Base-by-base conservation (phyloP, 352 stramenopile species). In the Phytophthora sp. region DNA sequence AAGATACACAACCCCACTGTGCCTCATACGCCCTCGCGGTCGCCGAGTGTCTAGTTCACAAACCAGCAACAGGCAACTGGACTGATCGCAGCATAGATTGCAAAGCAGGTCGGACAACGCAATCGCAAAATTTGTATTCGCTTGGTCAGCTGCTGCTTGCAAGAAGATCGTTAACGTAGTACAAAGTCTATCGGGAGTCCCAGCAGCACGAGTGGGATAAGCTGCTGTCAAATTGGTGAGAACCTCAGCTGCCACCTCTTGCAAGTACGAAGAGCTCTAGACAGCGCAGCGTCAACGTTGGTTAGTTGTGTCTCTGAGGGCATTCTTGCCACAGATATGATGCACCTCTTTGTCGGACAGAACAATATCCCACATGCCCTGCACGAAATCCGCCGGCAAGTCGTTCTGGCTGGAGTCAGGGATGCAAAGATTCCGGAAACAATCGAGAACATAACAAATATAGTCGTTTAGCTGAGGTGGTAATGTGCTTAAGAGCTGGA, bases 21-120 rank as follows among this genome's bases (percentile, higher is more conserved):
- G 79, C 17, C 54, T 54, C 4, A 69, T 55, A 34, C 73, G 72
- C 1, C 38, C 43, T 15, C 48, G 68, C 8, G 84, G 80, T 15
- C 84, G 79, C 34, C 66, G 73, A 21, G 77, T 73, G 34, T 94
- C 84, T 6, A 94, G 70, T 54, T 87, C 76, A 65, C 85, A 94
- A 32, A 92, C 79, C 9, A 87, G 23, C 13, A 90, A 23, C 13
- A 94, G 59, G 43, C 79, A 91, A 4, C 62, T 65, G 0, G 62
- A 51, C 5, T 84, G 41, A 26, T 92, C 73, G n/a, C 61, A 66
- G 20, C 72, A 75, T 7, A 94, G 58, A 59, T 92, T 94, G 41
- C 63, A 76, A 3, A 90, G 71, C 23, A 94, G 27, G 46, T 94
- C 84, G 0, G 69, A 58, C 15, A 92, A 21, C 2, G 72, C 74